Evolutionary conservation across 768 basidiomycete species (phyloP), one percentile per base, ranked within the genome.

Genomic region (Amanita pseudoporphyria): DNA sequence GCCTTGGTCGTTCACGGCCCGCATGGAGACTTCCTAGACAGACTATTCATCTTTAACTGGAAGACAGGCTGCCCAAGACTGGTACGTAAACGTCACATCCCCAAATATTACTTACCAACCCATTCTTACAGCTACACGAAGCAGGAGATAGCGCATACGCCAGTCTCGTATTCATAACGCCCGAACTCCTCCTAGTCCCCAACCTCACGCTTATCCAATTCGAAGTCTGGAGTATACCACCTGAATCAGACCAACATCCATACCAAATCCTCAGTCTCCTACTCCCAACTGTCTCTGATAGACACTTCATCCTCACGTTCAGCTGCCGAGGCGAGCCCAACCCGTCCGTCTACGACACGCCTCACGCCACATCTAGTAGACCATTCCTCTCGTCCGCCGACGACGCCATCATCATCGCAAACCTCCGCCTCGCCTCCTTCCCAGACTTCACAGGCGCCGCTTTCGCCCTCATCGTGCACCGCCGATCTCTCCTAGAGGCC

Each of bases 21-120:
- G 19, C 38, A 42, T 1, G 26, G 30, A 21, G 47, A 43, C 2
- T 56, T 54, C 1, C 39, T 56, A 4, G 66, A 72, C 48, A 54
- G 55, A 3, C 56, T 77, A 14, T 73, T 65, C 42, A 58, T 76
- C 1, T 74, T 63, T 47, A 62, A 75, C 22, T 77, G 76, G 76
- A 63, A 61, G 53, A 68, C 64, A 1, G 69, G 68, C 5, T 54
- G 53, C 6, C 51, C 68, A 3, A 62, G 64, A 49, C 60, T 66
- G 55, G 72, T 73, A 45, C 6, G 5, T 44, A n/a, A n/a, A n/a
- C n/a, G n/a, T n/a, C n/a, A n/a, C n/a, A n/a, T n/a, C n/a, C 16
- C 39, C 18, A 19, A 18, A 1, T 47, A 9, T 39, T 38, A 40
- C 48, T 44, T 28, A 49, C 45, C 22, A 24, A 3, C 30, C 38